phyloP scores from a whole-genome alignment of 805 yeast genomes.

The Candida mattraensis region DNA sequence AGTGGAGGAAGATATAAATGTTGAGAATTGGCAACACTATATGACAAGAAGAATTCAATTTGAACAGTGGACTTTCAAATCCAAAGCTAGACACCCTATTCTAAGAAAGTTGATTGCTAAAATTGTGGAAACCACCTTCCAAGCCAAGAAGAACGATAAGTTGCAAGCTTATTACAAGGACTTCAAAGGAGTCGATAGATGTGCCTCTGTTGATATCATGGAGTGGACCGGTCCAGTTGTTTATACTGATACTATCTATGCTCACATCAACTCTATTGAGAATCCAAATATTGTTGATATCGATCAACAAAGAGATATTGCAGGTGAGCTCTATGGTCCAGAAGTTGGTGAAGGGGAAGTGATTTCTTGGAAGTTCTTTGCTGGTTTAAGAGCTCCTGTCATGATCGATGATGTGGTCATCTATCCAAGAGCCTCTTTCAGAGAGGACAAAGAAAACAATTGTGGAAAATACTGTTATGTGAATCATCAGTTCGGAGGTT shows the following conservation, averaged over 20 bases:
- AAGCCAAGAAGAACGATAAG: conserved; percentile 36
- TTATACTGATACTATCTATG: conserved; percentile 73
- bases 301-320: conserved; percentile 31
- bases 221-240: conserved; percentile 80
- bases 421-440: conserved; percentile 34
- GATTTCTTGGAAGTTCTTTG: conserved; percentile 36
- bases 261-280: conserved; percentile 51
- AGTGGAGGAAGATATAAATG: conserved; percentile 54
- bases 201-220: conserved; percentile 50
- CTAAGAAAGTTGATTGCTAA: conserved; percentile 52
- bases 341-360: conserved; percentile 26
- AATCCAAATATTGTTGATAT: conserved; percentile 36
- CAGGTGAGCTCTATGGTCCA: conserved; percentile 34
- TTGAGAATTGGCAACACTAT: conserved; percentile 53
- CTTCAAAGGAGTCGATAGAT: conserved; percentile 37
- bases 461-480: conserved; percentile 38
- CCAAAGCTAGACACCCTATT: conserved; percentile 62
- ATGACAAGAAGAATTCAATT: conserved; percentile 56
- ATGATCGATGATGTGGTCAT: conserved; percentile 37
- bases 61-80: conserved; percentile 62
- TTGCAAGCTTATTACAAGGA: conserved; percentile 37
- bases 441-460: conserved; percentile 35
- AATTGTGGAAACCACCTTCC: conserved; percentile 51
- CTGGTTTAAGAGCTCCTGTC: conserved; percentile 35
- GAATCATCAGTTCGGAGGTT: conserved; percentile 37